A percentile compares a stretch with the other conserved stretches of the same genome.
These are phyloP conservation scores for Rosellinia necatrix DNA, from an alignment of 2,329 filamentous ascomycete genomes.

Conservation along the genomic window DNA sequence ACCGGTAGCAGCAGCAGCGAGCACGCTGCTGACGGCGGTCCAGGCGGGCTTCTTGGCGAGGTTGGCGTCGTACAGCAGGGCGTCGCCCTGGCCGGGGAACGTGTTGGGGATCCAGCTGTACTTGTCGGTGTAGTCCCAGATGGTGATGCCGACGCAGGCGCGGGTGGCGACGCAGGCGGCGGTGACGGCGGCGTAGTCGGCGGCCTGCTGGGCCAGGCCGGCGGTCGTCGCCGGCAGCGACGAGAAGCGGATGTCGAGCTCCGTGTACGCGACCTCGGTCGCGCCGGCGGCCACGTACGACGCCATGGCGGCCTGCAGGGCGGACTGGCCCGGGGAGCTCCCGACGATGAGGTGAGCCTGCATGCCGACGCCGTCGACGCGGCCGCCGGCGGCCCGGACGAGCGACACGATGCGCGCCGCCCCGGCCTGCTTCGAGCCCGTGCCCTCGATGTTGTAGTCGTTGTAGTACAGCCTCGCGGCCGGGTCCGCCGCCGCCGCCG, in stretches of 20 bases:
- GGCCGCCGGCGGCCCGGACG: conserved; percentile 53
- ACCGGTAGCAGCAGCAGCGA: conserved; percentile 40
- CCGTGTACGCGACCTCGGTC: conserved; percentile 62
- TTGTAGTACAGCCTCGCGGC: conserved; percentile 61
- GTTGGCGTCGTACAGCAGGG: conserved; percentile 45
- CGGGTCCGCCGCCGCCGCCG: conserved; percentile 58
- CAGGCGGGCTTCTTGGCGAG: conserved; percentile 47
- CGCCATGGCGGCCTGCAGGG: conserved; percentile 51
- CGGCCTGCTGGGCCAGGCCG: conserved; percentile 51
- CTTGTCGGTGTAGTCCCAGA: conserved; percentile 50
- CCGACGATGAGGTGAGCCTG: conserved; percentile 65
- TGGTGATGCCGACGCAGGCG: conserved; percentile 48
- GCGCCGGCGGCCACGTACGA: conserved; percentile 56
- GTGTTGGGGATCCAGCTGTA: conserved; percentile 47
- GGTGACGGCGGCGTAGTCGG: conserved; percentile 48
- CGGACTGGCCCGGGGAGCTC: conserved; percentile 50
- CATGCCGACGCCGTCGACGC: conserved; percentile 66
- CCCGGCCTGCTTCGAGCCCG: conserved; percentile 51
- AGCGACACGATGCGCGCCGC: conserved; percentile 51
- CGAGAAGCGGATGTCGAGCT: conserved; percentile 62
- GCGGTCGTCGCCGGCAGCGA: conserved; percentile 49
- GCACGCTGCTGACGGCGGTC: conserved; percentile 43
- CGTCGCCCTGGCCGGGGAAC: conserved; percentile 45
- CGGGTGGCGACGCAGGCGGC: conserved; percentile 43
- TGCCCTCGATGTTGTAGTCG: conserved; percentile 65